Percentiles rank a stretch among this genome's conserved stretches.
Conservation (phyloP, 192 early-diverging fungal genomes). For the Chytriomyces hyalinus region DNA sequence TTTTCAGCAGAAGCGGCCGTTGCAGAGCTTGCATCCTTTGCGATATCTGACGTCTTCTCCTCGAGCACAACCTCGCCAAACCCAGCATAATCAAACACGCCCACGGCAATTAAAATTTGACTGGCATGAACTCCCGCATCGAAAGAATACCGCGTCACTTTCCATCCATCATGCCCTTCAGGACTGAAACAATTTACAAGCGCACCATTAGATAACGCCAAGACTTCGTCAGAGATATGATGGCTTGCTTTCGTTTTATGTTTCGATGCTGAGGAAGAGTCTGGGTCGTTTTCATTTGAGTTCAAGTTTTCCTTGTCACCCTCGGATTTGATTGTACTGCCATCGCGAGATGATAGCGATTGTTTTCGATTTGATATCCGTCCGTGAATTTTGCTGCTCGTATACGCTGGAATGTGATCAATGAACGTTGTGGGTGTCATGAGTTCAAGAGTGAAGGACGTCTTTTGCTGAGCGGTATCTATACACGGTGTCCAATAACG, state of each 20-base stretch:
- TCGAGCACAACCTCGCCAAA: slow-evolving; percentile 17
- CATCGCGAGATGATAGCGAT: no score
- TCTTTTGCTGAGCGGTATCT: slow-evolving; percentile 45
- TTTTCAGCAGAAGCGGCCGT: no score
- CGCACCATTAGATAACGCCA: slow-evolving; percentile 50
- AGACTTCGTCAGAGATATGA: slow-evolving; percentile 30
- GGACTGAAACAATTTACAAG: slow-evolving; percentile 40
- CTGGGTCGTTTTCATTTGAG: not conserved
- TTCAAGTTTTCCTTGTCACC: not conserved
- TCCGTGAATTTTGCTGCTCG: slow-evolving; percentile 9
- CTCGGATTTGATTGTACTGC: no score
- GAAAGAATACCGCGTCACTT: slow-evolving; percentile 41
- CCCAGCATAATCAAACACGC: slow-evolving; percentile 42
- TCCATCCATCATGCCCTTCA: slow-evolving; percentile 29
- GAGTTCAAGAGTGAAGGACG: slow-evolving; percentile 47
- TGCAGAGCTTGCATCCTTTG: not conserved
- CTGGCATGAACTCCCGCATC: slow-evolving; percentile 39
- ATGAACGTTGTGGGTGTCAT: slow-evolving; percentile 33
- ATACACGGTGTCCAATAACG: slow-evolving; percentile 57
- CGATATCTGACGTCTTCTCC: not conserved
- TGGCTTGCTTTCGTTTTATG: not conserved
- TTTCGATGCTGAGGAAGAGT: not conserved
- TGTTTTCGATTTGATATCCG: no score
- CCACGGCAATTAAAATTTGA: slow-evolving; percentile 50
- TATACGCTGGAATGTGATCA: not conserved